These are phyloP conservation scores for Monosporascus cannonballus DNA, from an alignment of 2,329 filamentous ascomycete species.

Conservation along the genomic window DNA sequence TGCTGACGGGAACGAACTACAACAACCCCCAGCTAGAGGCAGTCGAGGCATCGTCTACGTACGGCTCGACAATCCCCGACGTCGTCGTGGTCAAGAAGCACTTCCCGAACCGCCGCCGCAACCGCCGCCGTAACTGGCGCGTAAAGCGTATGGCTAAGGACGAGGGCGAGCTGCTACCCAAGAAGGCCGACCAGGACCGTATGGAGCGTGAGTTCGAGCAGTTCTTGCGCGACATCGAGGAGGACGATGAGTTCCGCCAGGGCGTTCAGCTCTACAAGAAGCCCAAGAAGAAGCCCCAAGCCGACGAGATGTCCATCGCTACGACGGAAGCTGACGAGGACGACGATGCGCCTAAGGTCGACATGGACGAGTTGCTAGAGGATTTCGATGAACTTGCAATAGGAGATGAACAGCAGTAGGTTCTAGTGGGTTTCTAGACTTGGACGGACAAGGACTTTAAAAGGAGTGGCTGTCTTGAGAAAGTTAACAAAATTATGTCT, in stretches of 20 bases:
- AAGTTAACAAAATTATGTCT: no score
- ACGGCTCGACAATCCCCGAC: constrained; percentile 76
- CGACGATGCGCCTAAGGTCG: constrained; percentile 61
- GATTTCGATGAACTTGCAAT: constrained; percentile 88
- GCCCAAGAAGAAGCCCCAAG: constrained; percentile 43
- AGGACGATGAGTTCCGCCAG: constrained; percentile 80
- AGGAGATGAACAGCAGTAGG: constrained; percentile 39
- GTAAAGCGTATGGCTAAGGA: constrained; percentile 91
- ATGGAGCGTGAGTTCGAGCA: constrained; percentile 94
- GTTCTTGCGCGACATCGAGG: constrained; percentile 95
- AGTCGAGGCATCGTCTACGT: constrained; percentile 70
- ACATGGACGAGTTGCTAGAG: constrained; percentile 79
- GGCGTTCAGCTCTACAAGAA: constrained; percentile 84
- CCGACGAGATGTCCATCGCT: constrained; percentile 63
- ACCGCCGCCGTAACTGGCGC: constrained; percentile 83
- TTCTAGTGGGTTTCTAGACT: not conserved
- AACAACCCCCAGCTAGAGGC: constrained; percentile 34
- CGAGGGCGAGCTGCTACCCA: constrained; percentile 78
- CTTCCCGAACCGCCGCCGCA: constrained; percentile 75
- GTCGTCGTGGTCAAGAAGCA: constrained; percentile 96
- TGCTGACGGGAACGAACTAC: constrained; percentile 60
- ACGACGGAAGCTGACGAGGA: constrained; percentile 55
- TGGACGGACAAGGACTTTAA: not conserved
- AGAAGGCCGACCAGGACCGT: constrained; percentile 80
- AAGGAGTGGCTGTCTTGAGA: not conserved